Conservation (phyloP, 2,329 filamentous ascomycete species). For the Hypoxylon sp. region DNA sequence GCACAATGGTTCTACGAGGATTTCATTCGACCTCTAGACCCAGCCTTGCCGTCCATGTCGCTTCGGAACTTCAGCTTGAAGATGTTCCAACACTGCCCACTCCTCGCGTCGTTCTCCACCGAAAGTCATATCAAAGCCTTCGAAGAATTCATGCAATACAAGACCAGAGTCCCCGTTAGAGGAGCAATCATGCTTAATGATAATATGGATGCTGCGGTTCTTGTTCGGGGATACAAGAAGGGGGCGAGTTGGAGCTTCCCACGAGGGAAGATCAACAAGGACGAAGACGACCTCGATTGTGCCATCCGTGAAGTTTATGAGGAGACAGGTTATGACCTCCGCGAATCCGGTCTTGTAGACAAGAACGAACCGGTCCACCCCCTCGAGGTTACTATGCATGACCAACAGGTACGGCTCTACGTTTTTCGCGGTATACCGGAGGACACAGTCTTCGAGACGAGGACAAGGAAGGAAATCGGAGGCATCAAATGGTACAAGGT, state of each 20-base stretch:
- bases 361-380: conserved; percentile 81
- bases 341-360: conserved; percentile 80
- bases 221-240: conserved; percentile 99
- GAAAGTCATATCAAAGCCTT: conserved; percentile 87
- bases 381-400: conserved; percentile 90
- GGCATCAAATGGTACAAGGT: conserved; percentile 96
- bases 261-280: conserved; percentile 97
- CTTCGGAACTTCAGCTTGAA: conserved; percentile 88
- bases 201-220: conserved; percentile 91
- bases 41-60: conserved; percentile 85
- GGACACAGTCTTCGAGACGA: conserved; percentile 89
- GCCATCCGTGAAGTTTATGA: conserved; percentile 95
- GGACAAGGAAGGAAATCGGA: conserved; percentile 96
- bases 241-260: conserved; percentile 97
- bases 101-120: conserved; percentile 84
- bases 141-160: conserved; percentile 93
- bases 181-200: conserved; percentile 94
- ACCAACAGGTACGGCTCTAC: conserved; percentile 93
- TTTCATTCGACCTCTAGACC: conserved; percentile 93
- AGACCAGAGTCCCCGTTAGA: conserved; percentile 92
- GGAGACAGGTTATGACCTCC: conserved; percentile 92
- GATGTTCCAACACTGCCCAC: conserved; percentile 94
- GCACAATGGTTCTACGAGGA: conserved; percentile 99
- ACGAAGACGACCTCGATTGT: conserved; percentile 93
- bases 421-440: conserved; percentile 91